Percentiles rank a stretch among this genome's conserved stretches.
phyloP scores from a whole-genome alignment of 1,284 basidiomycete genomes.

The Cutaneotrichosporon sp. region DNA sequence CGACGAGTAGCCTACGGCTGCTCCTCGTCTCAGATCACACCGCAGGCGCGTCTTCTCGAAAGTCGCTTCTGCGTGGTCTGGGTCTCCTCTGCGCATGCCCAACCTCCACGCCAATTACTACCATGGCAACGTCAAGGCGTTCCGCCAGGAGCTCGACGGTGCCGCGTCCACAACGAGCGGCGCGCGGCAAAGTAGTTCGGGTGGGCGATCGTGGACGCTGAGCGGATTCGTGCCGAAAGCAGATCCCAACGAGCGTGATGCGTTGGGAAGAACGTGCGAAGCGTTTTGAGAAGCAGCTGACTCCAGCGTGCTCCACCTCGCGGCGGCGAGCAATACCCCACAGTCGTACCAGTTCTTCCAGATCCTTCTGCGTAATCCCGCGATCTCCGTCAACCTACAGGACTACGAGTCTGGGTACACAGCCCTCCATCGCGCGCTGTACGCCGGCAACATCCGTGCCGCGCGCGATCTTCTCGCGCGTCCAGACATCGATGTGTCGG shows the following conservation, averaged over 20 bases:
- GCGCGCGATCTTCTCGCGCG: constrained; percentile 75
- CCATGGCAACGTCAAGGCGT: constrained; percentile 74
- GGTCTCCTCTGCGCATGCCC: constrained; percentile 44
- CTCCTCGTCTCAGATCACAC: constrained; percentile 4
- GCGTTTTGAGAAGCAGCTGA: constrained; percentile 23
- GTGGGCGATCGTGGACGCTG: constrained; percentile 66
- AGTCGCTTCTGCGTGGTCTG: constrained; percentile 19
- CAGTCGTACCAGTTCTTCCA: constrained; percentile 75
- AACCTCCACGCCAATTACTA: constrained; percentile 74
- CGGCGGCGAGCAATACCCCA: constrained; percentile 63
- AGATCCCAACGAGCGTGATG: constrained; percentile 53
- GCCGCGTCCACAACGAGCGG: constrained; percentile 47
- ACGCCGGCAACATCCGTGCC: constrained; percentile 76
- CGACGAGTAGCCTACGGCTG: constrained; percentile 8
- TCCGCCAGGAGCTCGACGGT: constrained; percentile 73
- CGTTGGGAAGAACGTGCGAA: constrained; percentile 45
- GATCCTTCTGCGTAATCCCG: constrained; percentile 73
- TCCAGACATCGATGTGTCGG: constrained; percentile 67
- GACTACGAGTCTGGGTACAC: constrained; percentile 91
- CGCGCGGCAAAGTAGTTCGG: constrained; percentile 43
- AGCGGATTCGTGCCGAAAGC: constrained; percentile 55
- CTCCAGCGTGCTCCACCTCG: constrained; percentile 76
- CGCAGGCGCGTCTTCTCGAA: constrained; percentile 9
- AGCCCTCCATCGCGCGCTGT: constrained; percentile 85
- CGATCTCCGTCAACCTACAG: constrained; percentile 73